Conservation (phyloP, 108 stramenopile genomes). For the Discostella pseudostelligera region DNA sequence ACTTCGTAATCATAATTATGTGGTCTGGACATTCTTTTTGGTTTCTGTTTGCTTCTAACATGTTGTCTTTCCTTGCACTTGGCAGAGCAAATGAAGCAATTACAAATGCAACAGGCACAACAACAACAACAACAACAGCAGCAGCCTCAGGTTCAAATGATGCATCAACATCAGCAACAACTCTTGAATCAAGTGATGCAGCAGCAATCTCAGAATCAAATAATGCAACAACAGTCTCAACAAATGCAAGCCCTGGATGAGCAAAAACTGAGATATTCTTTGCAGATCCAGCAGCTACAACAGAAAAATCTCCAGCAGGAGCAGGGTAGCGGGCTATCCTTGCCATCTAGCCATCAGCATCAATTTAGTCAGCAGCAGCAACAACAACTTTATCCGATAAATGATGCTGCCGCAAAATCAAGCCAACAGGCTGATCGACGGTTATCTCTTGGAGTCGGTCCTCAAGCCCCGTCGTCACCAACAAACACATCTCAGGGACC, state of each 20-base stretch:
- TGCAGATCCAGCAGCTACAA: conserved; percentile 6
- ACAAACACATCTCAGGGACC: neutral
- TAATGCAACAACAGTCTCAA: conserved; percentile 1
- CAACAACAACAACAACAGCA: conserved; percentile 18
- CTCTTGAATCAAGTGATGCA: conserved; percentile 4
- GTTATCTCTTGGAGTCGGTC: neutral
- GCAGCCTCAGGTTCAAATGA: conserved; percentile 16
- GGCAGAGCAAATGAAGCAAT: conserved; percentile 16
- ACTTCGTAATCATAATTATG: too few species aligned
- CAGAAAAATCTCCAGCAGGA: conserved; percentile 12
- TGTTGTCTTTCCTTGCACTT: neutral
- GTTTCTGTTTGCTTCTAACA: neutral
- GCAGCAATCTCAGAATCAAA: conserved; percentile 16
- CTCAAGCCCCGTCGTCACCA: neutral
- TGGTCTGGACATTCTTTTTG: neutral
- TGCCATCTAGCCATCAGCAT: conserved; percentile 15
- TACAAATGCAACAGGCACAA: conserved; percentile 13
- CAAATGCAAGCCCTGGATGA: conserved; percentile 4
- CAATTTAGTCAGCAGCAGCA: conserved; percentile 4
- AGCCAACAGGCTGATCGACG: neutral
- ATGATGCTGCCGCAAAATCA: neutral
- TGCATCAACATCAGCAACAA: conserved; percentile 10
- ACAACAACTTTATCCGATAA: neutral
- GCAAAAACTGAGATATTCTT: conserved; percentile 6
- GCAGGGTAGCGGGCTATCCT: conserved; percentile 5